Evolutionary conservation across 345 rosid genomes (phyloP).

Genomic region (Populus davidiana): DNA sequence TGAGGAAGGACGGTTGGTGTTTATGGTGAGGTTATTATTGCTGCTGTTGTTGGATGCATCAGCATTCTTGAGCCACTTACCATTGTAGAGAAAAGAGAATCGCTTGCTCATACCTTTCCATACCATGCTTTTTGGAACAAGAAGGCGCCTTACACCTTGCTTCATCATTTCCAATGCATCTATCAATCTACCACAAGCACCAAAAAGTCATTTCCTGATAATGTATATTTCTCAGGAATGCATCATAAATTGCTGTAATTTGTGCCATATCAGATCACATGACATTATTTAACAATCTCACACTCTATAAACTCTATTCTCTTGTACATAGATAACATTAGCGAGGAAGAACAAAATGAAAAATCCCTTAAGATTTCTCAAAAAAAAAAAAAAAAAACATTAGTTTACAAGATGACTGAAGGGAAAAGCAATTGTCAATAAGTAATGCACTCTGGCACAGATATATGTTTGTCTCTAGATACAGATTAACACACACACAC

Average conservation of each 20-base stretch:
- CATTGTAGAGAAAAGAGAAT: constrained; percentile 76
- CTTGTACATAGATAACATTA: not conserved
- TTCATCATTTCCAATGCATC: constrained; percentile 99
- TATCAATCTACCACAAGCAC: constrained; percentile 53
- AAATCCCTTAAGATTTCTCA: not conserved
- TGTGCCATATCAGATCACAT: not conserved
- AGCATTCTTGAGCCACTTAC: constrained; percentile 85
- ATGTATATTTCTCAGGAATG: not conserved
- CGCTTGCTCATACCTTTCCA: constrained; percentile 99
- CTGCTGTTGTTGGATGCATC: constrained; percentile 54
- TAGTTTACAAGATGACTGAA: not conserved
- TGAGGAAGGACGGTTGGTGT: constrained; percentile 52
- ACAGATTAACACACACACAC: not conserved
- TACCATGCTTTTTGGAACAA: constrained; percentile 64
- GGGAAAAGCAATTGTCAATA: not conserved
- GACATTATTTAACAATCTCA: not conserved
- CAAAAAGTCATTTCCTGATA: not conserved
- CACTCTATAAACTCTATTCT: not conserved
- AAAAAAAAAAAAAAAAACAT: not conserved
- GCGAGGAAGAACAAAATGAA: not conserved
- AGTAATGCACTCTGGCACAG: not conserved
- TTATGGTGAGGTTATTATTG: constrained; percentile 44
- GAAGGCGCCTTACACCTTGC: constrained; percentile 89
- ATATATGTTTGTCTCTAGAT: not conserved
- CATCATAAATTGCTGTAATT: not conserved